Conservation (phyloP, 2,329 filamentous ascomycete species). For the Aspergillus sp. region DNA sequence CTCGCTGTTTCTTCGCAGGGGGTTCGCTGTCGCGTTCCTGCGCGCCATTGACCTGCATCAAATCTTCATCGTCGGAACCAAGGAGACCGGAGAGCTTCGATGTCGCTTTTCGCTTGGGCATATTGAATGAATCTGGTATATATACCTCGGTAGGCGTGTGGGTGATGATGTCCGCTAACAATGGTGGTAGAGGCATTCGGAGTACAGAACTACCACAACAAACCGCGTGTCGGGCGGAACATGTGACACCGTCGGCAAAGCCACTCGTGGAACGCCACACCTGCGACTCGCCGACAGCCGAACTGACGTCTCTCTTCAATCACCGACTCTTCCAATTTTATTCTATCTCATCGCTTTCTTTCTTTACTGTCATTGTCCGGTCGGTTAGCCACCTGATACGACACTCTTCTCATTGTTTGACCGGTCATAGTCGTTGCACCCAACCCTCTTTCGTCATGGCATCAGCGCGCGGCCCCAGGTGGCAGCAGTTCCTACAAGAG, state of each 20-base stretch:
- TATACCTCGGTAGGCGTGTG: neutral
- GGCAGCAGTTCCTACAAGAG: constrained; percentile 48
- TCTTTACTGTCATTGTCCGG: constrained; percentile 2
- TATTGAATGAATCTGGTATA: constrained; percentile 11
- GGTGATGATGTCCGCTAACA: neutral
- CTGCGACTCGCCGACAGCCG: constrained; percentile 4
- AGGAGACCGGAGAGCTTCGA: constrained; percentile 46
- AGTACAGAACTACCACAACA: neutral
- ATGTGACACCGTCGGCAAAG: constrained; percentile 20
- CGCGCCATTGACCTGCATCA: constrained; percentile 31
- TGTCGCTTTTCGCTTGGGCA: constrained; percentile 42
- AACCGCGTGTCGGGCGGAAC: constrained; percentile 4
- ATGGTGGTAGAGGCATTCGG: neutral
- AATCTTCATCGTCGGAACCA: constrained; percentile 47
- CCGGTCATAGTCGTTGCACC: constrained; percentile 2
- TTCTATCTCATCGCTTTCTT: constrained; percentile 1
- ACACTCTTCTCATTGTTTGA: neutral
- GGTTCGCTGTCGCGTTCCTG: constrained; percentile 31
- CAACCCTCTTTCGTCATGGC: constrained; percentile 32
- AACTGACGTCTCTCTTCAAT: neutral
- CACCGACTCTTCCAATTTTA: neutral
- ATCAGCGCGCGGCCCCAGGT: constrained; percentile 41
- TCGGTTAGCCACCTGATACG: neutral
- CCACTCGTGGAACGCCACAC: constrained; percentile 20
- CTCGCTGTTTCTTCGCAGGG: constrained; percentile 37